Percentiles rank a stretch among this genome's conserved stretches.
phyloP scores from a whole-genome alignment of 192 early-diverging fungal genomes.

The Backusella parvicylindrica region DNA sequence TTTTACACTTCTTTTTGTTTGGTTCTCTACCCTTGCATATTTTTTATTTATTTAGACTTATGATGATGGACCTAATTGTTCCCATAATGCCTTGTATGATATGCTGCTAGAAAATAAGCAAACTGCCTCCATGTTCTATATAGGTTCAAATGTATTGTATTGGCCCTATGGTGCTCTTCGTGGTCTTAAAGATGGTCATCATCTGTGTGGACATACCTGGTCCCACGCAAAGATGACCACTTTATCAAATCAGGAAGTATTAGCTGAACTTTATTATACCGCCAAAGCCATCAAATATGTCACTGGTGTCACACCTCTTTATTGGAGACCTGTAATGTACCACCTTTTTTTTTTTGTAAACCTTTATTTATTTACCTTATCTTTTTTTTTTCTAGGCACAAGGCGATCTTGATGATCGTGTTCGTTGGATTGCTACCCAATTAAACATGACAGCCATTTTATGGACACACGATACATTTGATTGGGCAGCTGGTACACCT shows the following conservation, averaged over 20 bases:
- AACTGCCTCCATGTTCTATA: conserved; percentile 61
- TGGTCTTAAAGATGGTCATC: conserved; percentile 53
- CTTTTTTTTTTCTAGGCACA: conserved; percentile 22
- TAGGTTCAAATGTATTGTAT: conserved; percentile 54
- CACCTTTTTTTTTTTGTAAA: not conserved
- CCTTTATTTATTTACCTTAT: not conserved
- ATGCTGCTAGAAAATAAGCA: conserved; percentile 41
- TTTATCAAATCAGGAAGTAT: conserved; percentile 40
- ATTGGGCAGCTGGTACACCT: conserved; percentile 26
- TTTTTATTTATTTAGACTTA: conserved; percentile 35
- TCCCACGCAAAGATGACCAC: conserved; percentile 52
- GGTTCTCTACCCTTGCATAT: not conserved
- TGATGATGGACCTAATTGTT: conserved; percentile 60
- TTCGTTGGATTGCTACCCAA: conserved; percentile 48
- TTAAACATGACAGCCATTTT: conserved; percentile 38
- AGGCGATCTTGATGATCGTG: conserved; percentile 59
- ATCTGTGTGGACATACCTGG: conserved; percentile 61
- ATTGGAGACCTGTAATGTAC: conserved; percentile 30
- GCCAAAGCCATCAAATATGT: conserved; percentile 41
- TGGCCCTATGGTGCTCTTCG: conserved; percentile 40
- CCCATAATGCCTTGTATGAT: conserved; percentile 40
- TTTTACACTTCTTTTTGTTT: not conserved
- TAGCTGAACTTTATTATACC: conserved; percentile 55
- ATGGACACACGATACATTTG: conserved; percentile 34
- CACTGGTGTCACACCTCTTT: conserved; percentile 35